Conservation (phyloP, 2,329 filamentous ascomycete genomes). For the Biscogniauxia sp. region DNA sequence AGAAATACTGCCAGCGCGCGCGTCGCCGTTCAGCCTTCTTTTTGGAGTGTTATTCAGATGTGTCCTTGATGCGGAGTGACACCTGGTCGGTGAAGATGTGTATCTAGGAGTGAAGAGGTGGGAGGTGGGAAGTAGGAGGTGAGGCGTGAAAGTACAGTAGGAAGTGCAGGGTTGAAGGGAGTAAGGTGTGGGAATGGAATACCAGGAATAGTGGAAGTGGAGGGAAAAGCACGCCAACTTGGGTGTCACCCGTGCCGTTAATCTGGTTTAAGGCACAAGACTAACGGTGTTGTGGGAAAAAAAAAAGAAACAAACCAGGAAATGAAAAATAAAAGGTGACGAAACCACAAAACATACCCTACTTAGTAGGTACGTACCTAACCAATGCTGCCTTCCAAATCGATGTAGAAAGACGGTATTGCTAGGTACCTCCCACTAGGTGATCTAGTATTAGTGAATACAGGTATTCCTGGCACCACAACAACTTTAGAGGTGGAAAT, state of each 20-base stretch:
- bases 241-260: background rate
- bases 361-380: too few species aligned
- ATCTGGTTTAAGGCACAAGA: background rate
- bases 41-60: background rate
- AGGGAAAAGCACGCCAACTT: background rate
- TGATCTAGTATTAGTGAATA: too few species aligned
- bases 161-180: too few species aligned
- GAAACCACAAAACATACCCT: too few species aligned
- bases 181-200: background rate
- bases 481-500: too few species aligned
- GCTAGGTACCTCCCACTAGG: too few species aligned
- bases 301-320: background rate
- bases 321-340: too few species aligned
- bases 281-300: background rate
- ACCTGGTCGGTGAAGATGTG: background rate
- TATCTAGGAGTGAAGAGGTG: background rate
- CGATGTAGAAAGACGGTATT: too few species aligned
- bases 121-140: too few species aligned
- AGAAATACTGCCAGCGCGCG: background rate
- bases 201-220: background rate
- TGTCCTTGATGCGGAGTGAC: background rate
- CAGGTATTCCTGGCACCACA: too few species aligned
- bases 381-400: too few species aligned
- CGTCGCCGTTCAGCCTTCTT: background rate
- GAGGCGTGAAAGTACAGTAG: too few species aligned